Evolutionary conservation across 1,284 basidiomycete species (phyloP), one percentile per base, ranked within the genome.

Genomic region (Marasmius fiardii): DNA sequence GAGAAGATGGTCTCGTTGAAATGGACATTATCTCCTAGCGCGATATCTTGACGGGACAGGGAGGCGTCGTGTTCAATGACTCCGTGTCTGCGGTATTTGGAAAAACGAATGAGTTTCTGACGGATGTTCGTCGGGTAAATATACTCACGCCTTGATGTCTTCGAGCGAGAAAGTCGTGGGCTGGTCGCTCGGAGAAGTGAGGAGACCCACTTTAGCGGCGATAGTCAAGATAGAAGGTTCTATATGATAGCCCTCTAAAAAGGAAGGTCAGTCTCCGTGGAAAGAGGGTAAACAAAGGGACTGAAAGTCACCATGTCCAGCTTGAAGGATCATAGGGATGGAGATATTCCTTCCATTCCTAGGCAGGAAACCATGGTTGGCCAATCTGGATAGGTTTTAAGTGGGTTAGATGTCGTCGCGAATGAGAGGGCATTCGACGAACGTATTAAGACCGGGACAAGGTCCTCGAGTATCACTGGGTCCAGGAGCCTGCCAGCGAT

Each of bases 61-160:
- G 63, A 64, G n/a, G 59, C 63, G 53, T 65, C 63, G 52, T 63
- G 60, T 50, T 65, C 62, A n/a, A 64, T 57, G 41, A 56, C 57
- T 8, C 55, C 58, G 54, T 65, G 64, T 0, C 63, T 64, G 33
- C 4, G 3, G 43, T 24, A 11, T 26, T 44, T 31, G 39, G 16
- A n/a, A n/a, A 12, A 52, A 24, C 18, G 8, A 31, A 49, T 28
- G 6, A 21, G 31, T 16, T 44, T 18, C 21, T 8, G 45, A 23
- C 14, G 4, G 33, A 33, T 16, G 11, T 31, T 18, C 18, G 28
- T 5, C 6, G 12, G 23, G 41, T 1, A 12, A 34, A 33, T 23
- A 1, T 11, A 52, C 54, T 35, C 35, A 64, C 62, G 59, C 49
- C 24, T 31, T 49, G 20, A 64, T 47, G 26, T 57, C 56, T n/a